These are phyloP conservation scores for Cytospora piceae DNA, from an alignment of 2,329 filamentous ascomycete species.

Conservation along the genomic window DNA sequence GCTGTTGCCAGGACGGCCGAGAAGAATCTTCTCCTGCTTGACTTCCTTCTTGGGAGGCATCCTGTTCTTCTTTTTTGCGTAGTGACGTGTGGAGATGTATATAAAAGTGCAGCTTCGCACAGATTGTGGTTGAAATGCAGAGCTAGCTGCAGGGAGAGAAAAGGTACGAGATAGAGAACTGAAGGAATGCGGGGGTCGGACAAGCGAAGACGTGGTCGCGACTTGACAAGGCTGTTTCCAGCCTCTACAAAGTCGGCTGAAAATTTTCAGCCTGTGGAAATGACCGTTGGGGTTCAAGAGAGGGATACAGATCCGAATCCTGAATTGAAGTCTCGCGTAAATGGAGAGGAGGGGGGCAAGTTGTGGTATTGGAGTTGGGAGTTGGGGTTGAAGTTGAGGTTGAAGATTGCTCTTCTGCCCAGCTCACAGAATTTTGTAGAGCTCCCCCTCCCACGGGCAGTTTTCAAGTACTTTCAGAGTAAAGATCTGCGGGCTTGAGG, in stretches of 20 bases:
- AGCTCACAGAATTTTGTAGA: constrained; percentile 29
- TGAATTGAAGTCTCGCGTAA: constrained; percentile 12
- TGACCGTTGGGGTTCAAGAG: constrained; percentile 1
- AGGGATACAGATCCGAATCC: constrained; percentile 14
- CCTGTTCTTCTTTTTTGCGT: constrained; percentile 61
- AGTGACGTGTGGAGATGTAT: constrained; percentile 55
- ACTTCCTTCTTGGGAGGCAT: constrained; percentile 96
- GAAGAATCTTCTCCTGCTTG: constrained; percentile 92
- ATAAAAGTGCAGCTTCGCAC: constrained; percentile 56
- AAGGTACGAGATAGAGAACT: constrained; percentile 57
- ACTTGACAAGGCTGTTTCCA: constrained; percentile 46
- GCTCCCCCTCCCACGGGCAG: constrained; percentile 8
- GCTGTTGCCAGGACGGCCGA: constrained; percentile 96
- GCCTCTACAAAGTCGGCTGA: constrained; percentile 38
- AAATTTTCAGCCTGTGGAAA: constrained; percentile 14
- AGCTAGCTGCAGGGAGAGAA: constrained; percentile 65
- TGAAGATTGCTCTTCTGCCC: constrained; percentile 13
- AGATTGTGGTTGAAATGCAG: constrained; percentile 61
- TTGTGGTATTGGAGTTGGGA: constrained; percentile 16
- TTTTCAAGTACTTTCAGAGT: constrained; percentile 19
- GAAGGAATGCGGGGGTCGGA: constrained; percentile 48
- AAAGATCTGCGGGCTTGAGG: constrained; percentile 9
- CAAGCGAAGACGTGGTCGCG: constrained; percentile 50
- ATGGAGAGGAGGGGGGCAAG: neutral
- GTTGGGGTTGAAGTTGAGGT: constrained; percentile 8